Evolutionary conservation across 257 asterid genomes (phyloP).

Genomic region (Thymus mandschuricus): DNA sequence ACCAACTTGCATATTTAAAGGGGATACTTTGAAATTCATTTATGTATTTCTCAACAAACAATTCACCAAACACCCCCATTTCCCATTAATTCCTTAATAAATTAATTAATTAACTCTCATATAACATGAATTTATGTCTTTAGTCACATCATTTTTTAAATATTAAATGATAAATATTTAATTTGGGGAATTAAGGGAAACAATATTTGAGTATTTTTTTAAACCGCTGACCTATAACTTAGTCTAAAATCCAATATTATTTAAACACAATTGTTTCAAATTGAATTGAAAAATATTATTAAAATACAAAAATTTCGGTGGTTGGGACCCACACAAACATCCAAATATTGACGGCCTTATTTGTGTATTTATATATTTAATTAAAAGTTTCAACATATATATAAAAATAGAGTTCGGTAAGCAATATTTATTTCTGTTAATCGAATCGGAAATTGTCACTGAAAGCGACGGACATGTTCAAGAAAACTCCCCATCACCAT

Average conservation of each 20-base stretch:
- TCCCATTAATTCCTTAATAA: no score
- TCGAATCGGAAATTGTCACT: conserved; percentile 29
- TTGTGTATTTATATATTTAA: not conserved
- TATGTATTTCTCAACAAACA: no score
- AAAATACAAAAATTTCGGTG: conserved; percentile 23
- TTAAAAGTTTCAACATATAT: no score
- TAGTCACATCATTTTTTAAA: no score
- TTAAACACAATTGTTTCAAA: not conserved
- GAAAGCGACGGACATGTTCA: conserved; percentile 73
- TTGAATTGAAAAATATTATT: not conserved
- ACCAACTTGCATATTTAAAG: no score
- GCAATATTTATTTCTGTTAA: conserved; percentile 25
- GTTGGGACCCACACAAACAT: conserved; percentile 16
- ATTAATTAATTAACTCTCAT: no score
- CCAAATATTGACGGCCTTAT: conserved; percentile 1
- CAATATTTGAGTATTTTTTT: no score
- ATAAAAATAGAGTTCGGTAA: conserved; percentile 34
- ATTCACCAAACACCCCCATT: no score
- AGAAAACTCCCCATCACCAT: conserved; percentile 32
- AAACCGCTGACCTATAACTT: not conserved
- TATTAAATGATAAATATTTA: no score
- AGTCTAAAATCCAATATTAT: not conserved
- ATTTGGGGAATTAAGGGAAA: no score
- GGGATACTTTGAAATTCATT: no score
- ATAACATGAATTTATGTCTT: no score